Evolutionary conservation across 2,329 filamentous ascomycete species (phyloP).

Genomic region (Didymella keratinophila): DNA sequence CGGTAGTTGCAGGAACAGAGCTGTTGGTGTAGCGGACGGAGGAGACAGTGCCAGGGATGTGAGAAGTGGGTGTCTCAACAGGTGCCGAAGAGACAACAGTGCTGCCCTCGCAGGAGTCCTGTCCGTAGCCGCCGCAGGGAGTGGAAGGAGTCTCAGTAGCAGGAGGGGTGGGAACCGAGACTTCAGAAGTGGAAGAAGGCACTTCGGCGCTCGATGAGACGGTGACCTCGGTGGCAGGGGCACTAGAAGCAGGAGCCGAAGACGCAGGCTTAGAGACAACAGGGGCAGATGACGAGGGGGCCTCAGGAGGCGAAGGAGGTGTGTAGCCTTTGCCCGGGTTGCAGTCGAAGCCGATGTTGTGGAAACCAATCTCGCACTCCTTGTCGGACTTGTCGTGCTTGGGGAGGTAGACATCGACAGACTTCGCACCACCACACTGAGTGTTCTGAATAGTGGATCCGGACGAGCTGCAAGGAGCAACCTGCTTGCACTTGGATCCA

Average conservation of each 20-base stretch:
- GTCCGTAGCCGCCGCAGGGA: constrained; percentile 17
- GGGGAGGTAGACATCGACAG: constrained; percentile 74
- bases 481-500: constrained; percentile 82
- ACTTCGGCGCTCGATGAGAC: not conserved
- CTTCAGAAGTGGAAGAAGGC: constrained; percentile 5
- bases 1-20: constrained; percentile 25
- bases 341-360: constrained; percentile 80
- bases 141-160: constrained; percentile 16
- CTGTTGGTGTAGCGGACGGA: constrained; percentile 28
- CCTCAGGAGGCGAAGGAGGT: constrained; percentile 28
- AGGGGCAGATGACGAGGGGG: constrained; percentile 4
- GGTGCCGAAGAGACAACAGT: constrained; percentile 13
- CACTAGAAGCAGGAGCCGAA: constrained; percentile 11
- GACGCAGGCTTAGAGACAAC: constrained; percentile 19
- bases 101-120: constrained; percentile 12
- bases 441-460: constrained; percentile 79
- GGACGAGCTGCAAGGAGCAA: constrained; percentile 48
- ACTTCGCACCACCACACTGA: constrained; percentile 90
- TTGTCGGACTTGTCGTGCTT: constrained; percentile 55
- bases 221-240: constrained; percentile 19
- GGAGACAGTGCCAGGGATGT: constrained; percentile 13
- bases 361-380: constrained; percentile 75
- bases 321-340: constrained; percentile 41
- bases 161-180: constrained; percentile 8
- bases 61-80: constrained; percentile 13